Percentiles rank a stretch among this genome's conserved stretches.
phyloP scores from a whole-genome alignment of 805 yeast species.

The Lipomyces sp. region DNA sequence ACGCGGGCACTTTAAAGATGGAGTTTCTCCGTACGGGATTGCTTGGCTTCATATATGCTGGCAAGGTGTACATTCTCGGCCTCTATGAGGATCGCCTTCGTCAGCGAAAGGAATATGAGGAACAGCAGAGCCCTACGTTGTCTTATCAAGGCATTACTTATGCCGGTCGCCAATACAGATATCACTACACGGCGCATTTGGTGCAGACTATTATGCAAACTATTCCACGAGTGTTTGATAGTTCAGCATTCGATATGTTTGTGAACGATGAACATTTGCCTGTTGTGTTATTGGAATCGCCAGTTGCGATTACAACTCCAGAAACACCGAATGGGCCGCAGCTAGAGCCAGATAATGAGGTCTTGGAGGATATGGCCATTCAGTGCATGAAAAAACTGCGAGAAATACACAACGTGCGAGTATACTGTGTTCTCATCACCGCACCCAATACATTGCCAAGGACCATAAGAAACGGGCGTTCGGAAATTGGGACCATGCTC shows the following conservation, averaged over 20 bases:
- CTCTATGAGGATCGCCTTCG: constrained; percentile 88
- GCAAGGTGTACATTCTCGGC: constrained; percentile 86
- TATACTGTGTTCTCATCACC: constrained; percentile 80
- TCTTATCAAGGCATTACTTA: constrained; percentile 5
- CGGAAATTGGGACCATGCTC: constrained; percentile 89
- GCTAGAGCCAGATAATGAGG: constrained; percentile 47
- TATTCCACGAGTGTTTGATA: constrained; percentile 81
- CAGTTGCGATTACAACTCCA: constrained; percentile 50
- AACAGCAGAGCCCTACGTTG: constrained; percentile 40
- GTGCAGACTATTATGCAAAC: constrained; percentile 82
- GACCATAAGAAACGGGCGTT: constrained; percentile 79
- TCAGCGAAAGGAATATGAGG: constrained; percentile 54
- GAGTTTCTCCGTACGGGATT: constrained; percentile 90
- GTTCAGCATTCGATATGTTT: constrained; percentile 85
- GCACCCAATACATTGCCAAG: constrained; percentile 83
- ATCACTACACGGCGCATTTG: constrained; percentile 86
- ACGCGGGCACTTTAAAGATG: constrained; percentile 68
- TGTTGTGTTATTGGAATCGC: constrained; percentile 81
- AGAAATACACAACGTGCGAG: constrained; percentile 70
- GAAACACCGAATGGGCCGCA: constrained; percentile 38
- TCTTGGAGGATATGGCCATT: constrained; percentile 56
- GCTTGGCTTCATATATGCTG: constrained; percentile 84
- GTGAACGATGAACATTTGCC: constrained; percentile 82
- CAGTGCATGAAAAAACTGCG: constrained; percentile 54
- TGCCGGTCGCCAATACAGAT: constrained; percentile 48